These are phyloP conservation scores for Diplodia corticola DNA, from an alignment of 2,329 filamentous ascomycete genomes.

Conservation along the genomic window DNA sequence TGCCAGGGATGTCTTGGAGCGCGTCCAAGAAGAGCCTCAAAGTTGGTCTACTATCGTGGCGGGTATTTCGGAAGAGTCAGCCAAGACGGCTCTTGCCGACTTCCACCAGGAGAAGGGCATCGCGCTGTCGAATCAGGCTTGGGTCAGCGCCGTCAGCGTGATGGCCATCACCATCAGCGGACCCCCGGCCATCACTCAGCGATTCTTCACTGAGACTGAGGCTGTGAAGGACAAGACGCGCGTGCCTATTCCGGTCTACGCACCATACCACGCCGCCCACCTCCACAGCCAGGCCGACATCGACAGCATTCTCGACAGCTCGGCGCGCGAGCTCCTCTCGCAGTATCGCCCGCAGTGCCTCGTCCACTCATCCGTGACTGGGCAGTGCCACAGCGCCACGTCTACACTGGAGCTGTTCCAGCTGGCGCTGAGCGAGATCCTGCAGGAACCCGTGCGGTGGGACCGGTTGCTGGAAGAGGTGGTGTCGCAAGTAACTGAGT, in stretches of 20 bases:
- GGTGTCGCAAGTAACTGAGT: slow-evolving; percentile 48
- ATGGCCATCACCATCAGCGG: slow-evolving; percentile 62
- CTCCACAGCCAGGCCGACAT: slow-evolving; percentile 54
- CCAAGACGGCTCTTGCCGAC: slow-evolving; percentile 52
- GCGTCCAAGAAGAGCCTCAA: slow-evolving; percentile 55
- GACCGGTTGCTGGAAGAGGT: slow-evolving; percentile 50
- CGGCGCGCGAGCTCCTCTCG: slow-evolving; percentile 43
- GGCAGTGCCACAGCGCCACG: slow-evolving; percentile 48
- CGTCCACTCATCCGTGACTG: slow-evolving; percentile 50
- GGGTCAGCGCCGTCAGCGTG: slow-evolving; percentile 60
- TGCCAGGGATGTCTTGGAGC: slow-evolving; percentile 50
- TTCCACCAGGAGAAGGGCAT: slow-evolving; percentile 60
- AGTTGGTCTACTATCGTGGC: slow-evolving; percentile 69
- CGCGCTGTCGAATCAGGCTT: slow-evolving; percentile 53
- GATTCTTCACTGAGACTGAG: slow-evolving; percentile 52
- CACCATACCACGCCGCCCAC: slow-evolving; percentile 61
- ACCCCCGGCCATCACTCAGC: slow-evolving; percentile 55
- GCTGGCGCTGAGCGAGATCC: slow-evolving; percentile 47
- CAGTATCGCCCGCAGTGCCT: slow-evolving; percentile 45
- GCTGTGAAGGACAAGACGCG: slow-evolving; percentile 53
- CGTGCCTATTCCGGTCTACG: slow-evolving; percentile 56
- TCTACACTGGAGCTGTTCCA: slow-evolving; percentile 49
- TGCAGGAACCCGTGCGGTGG: slow-evolving; percentile 51
- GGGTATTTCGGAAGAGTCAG: slow-evolving; percentile 54
- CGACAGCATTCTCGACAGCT: slow-evolving; percentile 50